Evolutionary conservation across 768 basidiomycete species (phyloP).

Genomic region (Trametes elegans): DNA sequence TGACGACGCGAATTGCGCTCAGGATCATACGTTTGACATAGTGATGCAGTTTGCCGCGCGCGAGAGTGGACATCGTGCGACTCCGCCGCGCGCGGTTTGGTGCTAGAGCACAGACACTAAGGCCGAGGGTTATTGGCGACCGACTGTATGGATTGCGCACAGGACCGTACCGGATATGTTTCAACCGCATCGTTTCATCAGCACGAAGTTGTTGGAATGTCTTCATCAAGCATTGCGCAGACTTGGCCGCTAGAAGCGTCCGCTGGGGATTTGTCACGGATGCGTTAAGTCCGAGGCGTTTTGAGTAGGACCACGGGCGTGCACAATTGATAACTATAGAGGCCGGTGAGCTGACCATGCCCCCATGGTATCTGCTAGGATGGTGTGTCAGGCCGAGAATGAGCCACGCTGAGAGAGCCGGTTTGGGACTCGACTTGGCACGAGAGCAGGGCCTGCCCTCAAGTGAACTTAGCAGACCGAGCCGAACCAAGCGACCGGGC

Average conservation of each 20-base stretch:
- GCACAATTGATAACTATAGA: too few species aligned
- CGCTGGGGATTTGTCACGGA: too few species aligned
- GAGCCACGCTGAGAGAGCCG: too few species aligned
- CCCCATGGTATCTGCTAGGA: too few species aligned
- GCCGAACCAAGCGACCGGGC: background rate
- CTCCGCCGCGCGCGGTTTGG: background rate
- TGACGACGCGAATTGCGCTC: background rate
- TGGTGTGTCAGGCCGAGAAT: too few species aligned
- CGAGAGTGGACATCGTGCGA: background rate
- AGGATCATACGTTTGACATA: constrained; percentile 1
- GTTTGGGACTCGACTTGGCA: too few species aligned
- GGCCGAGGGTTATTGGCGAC: background rate
- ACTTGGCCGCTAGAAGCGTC: background rate
- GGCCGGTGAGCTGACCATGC: too few species aligned
- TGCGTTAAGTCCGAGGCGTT: too few species aligned
- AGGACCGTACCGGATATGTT: background rate
- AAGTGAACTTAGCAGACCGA: too few species aligned
- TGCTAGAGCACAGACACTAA: background rate
- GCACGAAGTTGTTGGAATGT: background rate
- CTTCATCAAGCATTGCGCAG: background rate
- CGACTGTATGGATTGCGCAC: background rate
- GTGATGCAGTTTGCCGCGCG: background rate
- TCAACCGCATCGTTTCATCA: background rate
- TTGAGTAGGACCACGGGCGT: too few species aligned
- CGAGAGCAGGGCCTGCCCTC: too few species aligned